These are phyloP conservation scores for Zanthoxylum bungeanum DNA, from an alignment of 345 rosid species.

Conservation along the genomic window DNA sequence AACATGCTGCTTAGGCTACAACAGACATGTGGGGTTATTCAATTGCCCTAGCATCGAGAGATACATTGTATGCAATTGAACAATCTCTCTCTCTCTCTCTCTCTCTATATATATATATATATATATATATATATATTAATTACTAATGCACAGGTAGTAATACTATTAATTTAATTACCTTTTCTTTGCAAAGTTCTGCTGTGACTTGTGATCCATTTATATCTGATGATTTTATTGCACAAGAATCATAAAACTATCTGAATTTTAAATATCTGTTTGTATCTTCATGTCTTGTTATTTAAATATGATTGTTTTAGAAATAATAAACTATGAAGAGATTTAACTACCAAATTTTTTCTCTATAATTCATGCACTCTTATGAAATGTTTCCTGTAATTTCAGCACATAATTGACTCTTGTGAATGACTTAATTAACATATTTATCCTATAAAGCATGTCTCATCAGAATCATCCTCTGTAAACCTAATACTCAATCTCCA, in stretches of 20 bases:
- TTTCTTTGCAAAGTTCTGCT: not conserved
- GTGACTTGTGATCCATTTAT: not conserved
- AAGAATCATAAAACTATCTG: not conserved
- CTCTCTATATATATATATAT: too few relatives aligned
- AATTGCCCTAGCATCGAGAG: constrained; percentile 10
- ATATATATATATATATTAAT: not conserved
- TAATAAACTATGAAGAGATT: not conserved
- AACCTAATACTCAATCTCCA: too few relatives aligned
- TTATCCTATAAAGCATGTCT: too few relatives aligned
- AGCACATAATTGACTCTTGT: too few relatives aligned
- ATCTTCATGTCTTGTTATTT: not conserved
- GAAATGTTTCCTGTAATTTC: too few relatives aligned
- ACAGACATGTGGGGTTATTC: constrained; percentile 13
- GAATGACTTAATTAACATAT: too few relatives aligned
- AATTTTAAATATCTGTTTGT: not conserved
- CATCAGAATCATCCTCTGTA: too few relatives aligned
- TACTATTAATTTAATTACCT: not conserved
- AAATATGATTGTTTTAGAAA: not conserved
- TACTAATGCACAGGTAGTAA: not conserved
- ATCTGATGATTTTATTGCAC: not conserved
- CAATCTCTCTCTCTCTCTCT: not conserved
- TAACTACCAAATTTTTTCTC: too few relatives aligned
- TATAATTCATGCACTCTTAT: too few relatives aligned
- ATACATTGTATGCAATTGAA: constrained; percentile 3
- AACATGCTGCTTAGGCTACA: constrained; percentile 10